A percentile compares a stretch with the other conserved stretches of the same genome.
Evolutionary conservation across 2,329 filamentous ascomycete genomes (phyloP).

Genomic region (Chaetomiaceae sp.): DNA sequence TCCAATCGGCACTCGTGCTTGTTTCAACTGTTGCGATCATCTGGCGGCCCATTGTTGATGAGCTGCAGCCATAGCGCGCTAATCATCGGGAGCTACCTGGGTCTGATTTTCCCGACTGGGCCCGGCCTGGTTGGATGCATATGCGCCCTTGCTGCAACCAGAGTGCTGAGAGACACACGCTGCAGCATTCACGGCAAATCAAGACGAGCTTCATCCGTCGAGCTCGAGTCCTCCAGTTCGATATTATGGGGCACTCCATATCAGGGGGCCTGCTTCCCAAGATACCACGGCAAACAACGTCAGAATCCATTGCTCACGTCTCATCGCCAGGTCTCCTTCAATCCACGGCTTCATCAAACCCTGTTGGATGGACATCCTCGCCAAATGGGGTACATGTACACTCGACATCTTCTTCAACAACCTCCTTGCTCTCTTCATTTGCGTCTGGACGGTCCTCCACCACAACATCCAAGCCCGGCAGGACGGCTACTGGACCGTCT

Average conservation of each 20-base stretch:
- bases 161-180: neutral
- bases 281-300: no score
- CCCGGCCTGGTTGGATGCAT: neutral
- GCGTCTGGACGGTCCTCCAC: slow-evolving; percentile 12
- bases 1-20: slow-evolving; percentile 4
- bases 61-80: slow-evolving; percentile 10
- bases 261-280: no score
- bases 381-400: slow-evolving; percentile 4
- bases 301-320: no score
- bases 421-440: slow-evolving; percentile 12
- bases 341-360: neutral
- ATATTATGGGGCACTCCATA: no score
- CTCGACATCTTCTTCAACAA: slow-evolving; percentile 9
- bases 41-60: slow-evolving; percentile 12
- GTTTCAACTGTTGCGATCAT: slow-evolving; percentile 5
- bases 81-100: no score
- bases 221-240: no score
- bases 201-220: no score
- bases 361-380: neutral
- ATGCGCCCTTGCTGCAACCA: neutral
- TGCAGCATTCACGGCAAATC: no score
- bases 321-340: no score
- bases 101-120: no score
- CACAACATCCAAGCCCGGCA: slow-evolving; percentile 11
- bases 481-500: slow-evolving; percentile 9